A percentile compares a stretch with the other conserved stretches of the same genome.
Conservation (phyloP, 495 filamentous ascomycete genomes). For the Hypoxylon crocopeplum region DNA sequence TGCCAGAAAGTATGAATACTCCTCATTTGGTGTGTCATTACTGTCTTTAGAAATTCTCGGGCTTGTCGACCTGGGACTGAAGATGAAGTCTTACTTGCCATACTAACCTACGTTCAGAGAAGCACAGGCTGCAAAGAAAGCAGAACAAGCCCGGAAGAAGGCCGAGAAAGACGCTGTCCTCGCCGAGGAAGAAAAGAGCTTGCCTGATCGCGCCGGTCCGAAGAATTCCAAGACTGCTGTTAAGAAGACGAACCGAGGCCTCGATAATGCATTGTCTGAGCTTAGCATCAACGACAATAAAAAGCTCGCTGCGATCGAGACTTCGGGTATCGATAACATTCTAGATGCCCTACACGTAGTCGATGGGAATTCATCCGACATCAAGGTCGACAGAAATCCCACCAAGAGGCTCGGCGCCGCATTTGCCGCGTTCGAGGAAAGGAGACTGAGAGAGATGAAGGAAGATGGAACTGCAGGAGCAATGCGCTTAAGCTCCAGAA, state of each 20-base stretch:
- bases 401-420: slow-evolving; percentile 87
- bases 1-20: slow-evolving; percentile 77
- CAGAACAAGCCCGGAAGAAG: slow-evolving; percentile 84
- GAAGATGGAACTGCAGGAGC: slow-evolving; percentile 73
- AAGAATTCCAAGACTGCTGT: slow-evolving; percentile 63
- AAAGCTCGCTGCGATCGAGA: slow-evolving; percentile 65
- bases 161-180: slow-evolving; percentile 83
- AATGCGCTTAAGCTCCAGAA: slow-evolving; percentile 78
- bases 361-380: slow-evolving; percentile 46
- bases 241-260: slow-evolving; percentile 70
- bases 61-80: background rate
- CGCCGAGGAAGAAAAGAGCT: slow-evolving; percentile 82
- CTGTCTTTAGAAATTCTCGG: background rate
- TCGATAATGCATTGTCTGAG: slow-evolving; percentile 67
- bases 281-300: slow-evolving; percentile 64
- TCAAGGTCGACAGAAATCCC: slow-evolving; percentile 84
- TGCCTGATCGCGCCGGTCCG: slow-evolving; percentile 64
- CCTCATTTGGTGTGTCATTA: background rate
- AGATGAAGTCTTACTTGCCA: background rate
- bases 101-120: slow-evolving; percentile 61
- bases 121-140: slow-evolving; percentile 83
- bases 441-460: slow-evolving; percentile 84
- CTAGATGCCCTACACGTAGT: slow-evolving; percentile 82
- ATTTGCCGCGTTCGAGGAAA: slow-evolving; percentile 83
- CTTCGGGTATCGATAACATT: slow-evolving; percentile 88